A percentile compares a stretch with the other conserved stretches of the same genome.
Conservation (phyloP, 495 filamentous ascomycete species). For the Aspergillus leporis region DNA sequence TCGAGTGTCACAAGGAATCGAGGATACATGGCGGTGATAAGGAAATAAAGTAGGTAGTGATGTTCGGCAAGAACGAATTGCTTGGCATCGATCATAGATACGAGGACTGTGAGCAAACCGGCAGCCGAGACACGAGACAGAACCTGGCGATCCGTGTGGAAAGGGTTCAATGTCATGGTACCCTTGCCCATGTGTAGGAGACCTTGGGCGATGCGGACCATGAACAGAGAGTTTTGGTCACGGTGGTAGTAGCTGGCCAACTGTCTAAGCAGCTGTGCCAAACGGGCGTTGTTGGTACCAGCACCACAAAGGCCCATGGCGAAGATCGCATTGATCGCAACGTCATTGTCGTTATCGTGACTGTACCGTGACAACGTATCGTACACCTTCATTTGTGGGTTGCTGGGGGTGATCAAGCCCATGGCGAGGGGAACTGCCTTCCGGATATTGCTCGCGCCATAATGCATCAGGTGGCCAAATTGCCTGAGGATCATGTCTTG, state of each 20-base stretch:
- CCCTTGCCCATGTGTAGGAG: constrained; percentile 99
- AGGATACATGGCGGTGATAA: constrained; percentile 96
- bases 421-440: constrained; percentile 96
- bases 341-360: constrained; percentile 98
- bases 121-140: constrained; percentile 88
- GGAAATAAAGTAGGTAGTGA: constrained; percentile 96
- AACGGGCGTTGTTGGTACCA: constrained; percentile 95
- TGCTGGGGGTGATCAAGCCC: constrained; percentile 93
- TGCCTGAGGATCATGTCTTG: constrained; percentile 98
- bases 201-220: constrained; percentile 98
- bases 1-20: constrained; percentile 94
- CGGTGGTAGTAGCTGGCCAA: constrained; percentile 97
- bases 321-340: constrained; percentile 97
- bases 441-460: constrained; percentile 94
- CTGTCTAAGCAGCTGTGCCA: constrained; percentile 92
- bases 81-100: constrained; percentile 93
- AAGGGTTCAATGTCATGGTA: constrained; percentile 90
- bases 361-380: constrained; percentile 97
- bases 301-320: constrained; percentile 97
- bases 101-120: constrained; percentile 84
- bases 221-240: constrained; percentile 93
- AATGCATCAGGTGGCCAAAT: constrained; percentile 99
- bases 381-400: constrained; percentile 99
- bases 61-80: constrained; percentile 85
- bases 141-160: constrained; percentile 97